Evolutionary conservation across 2,329 filamentous ascomycete genomes (phyloP), one percentile per base, ranked within the genome.

Genomic region (Didymella sp.): DNA sequence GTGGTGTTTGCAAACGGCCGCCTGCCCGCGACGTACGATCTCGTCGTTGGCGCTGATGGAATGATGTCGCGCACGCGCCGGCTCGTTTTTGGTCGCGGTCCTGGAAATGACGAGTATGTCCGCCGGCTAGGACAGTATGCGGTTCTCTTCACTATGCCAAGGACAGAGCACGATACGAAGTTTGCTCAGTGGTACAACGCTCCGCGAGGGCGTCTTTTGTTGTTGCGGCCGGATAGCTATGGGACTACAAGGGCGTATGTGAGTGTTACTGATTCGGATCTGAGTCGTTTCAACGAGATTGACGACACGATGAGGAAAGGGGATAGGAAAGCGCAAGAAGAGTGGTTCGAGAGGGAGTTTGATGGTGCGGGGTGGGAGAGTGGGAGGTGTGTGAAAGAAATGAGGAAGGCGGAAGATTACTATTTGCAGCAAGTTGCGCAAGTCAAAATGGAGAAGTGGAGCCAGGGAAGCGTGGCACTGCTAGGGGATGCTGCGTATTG

Each of bases 351-450:
- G 28, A 61, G 59, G 3, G 59, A 67, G 6, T 80, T 77, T 33
- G 55, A 64, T 1, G 74, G 69, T n/a, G 74, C 72, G 0, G 78
- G 78, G 1, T 80, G 77, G 72, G 59, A 78, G 53, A 62, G 64
- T 0, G 67, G 75, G 2, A 69, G 76, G 0, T 66, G 78, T 2
- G 44, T 81, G 0, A 58, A 71, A 7, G 78, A 65, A 1, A 78
- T 82, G 77, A 64, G 73, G 25, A 66, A 63, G 1, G 65, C 74
- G 0, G 63, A 77, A 0, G 76, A 82, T 51, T 82, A 80, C 60
- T 82, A 82, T 63, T 77, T 76, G 56, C 73, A 79, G 27, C 73
- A 77, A 17, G 64, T 77, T n/a, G 75, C 70, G 6, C 74, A 78
- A 43, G 71, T 79, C 41, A 74, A 73, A 42, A 70, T 79, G 59